These are phyloP conservation scores for Emergomyces pasteurianus DNA, from an alignment of 2,329 filamentous ascomycete genomes.

Conservation along the genomic window DNA sequence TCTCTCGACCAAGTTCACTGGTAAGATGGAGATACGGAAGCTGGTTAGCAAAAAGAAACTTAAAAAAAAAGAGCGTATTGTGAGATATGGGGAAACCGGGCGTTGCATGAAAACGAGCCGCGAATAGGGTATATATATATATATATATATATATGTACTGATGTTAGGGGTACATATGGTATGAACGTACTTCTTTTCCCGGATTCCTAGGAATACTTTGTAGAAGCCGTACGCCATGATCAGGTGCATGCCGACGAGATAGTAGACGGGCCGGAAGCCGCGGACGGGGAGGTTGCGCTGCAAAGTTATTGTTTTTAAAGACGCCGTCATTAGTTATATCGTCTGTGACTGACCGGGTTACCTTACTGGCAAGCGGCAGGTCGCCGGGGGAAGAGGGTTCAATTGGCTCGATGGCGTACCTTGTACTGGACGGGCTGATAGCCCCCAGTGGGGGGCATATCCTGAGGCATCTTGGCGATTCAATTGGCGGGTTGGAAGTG, in stretches of 20 bases:
- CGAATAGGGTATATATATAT: background rate
- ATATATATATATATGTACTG: background rate
- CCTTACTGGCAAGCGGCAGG: no score
- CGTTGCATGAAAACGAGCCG: no score
- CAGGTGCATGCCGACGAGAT: slow-evolving; percentile 63
- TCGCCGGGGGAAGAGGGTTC: background rate
- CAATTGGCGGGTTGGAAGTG: slow-evolving; percentile 18
- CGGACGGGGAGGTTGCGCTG: slow-evolving; percentile 85
- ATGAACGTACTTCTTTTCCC: slow-evolving; percentile 86
- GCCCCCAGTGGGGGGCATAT: slow-evolving; percentile 91
- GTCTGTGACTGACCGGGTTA: no score
- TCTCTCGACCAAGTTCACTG: slow-evolving; percentile 89
- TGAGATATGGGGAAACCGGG: no score
- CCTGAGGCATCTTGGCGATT: slow-evolving; percentile 67
- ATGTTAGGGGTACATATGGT: no score
- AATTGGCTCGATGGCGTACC: slow-evolving; percentile 39
- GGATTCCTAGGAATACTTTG: slow-evolving; percentile 66
- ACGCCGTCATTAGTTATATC: slow-evolving; percentile 4
- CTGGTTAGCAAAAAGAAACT: background rate
- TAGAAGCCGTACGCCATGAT: slow-evolving; percentile 90
- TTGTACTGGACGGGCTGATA: slow-evolving; percentile 97
- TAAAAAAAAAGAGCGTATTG: background rate
- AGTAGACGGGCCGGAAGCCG: slow-evolving; percentile 72
- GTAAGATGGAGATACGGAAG: background rate
- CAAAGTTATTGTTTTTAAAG: slow-evolving; percentile 2